Conservation (phyloP, 331 rosid species). For the Stylosanthes scabra region DNA sequence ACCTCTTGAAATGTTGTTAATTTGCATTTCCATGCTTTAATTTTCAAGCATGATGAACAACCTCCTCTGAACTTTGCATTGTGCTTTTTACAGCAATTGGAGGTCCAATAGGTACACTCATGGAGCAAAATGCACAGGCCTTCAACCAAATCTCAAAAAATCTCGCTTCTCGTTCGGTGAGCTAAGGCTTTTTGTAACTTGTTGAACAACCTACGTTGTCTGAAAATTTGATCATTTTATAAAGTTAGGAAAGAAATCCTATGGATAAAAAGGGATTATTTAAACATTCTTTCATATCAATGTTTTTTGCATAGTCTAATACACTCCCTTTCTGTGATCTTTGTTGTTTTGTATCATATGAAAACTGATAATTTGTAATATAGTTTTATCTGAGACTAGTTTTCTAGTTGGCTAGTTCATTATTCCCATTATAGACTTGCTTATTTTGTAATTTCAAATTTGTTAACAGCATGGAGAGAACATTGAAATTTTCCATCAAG, state of each 20-base stretch:
- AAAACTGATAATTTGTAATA: background rate
- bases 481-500: constrained; percentile 61
- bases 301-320: background rate
- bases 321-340: background rate
- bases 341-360: background rate
- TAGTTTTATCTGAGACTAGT: constrained; percentile 18
- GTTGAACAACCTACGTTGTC: background rate
- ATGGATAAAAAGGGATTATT: background rate
- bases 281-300: constrained; percentile 12
- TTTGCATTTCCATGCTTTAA: background rate
- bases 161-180: constrained; percentile 32
- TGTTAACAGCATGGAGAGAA: constrained; percentile 62
- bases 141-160: constrained; percentile 38
- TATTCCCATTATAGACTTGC: constrained; percentile 16
- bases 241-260: background rate
- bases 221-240: background rate
- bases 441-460: background rate
- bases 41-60: background rate
- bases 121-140: constrained; percentile 40
- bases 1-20: background rate
- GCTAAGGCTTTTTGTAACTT: background rate
- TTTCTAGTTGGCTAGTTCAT: constrained; percentile 1
- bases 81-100: constrained; percentile 39
- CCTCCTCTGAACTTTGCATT: constrained; percentile 18
- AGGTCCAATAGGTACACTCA: constrained; percentile 25